Percentiles rank a stretch among this genome's conserved stretches.
These are phyloP conservation scores for Phytopythium sindhum DNA, from an alignment of 352 stramenopile species.

Conservation along the genomic window DNA sequence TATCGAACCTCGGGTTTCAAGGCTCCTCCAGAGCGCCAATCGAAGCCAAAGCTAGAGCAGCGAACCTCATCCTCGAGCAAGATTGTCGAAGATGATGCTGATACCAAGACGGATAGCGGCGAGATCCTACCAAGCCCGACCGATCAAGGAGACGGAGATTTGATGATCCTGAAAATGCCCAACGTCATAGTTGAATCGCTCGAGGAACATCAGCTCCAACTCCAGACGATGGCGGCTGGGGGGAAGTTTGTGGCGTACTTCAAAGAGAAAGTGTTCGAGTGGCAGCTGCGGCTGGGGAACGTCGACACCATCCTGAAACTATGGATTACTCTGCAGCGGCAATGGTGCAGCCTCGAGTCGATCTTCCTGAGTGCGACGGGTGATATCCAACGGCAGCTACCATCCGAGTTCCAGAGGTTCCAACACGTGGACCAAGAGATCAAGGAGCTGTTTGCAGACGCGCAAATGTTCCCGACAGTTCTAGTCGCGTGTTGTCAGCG, in stretches of 20 bases:
- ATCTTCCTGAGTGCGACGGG: conserved; percentile 92
- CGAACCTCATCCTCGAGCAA: not conserved
- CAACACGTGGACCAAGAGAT: conserved; percentile 87
- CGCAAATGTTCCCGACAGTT: conserved; percentile 65
- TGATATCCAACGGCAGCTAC: conserved; percentile 92
- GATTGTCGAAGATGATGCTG: not conserved
- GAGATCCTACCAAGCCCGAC: not conserved
- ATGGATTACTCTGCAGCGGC: conserved; percentile 88
- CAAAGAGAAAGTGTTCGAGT: conserved; percentile 93
- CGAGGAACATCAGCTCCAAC: conserved; percentile 93
- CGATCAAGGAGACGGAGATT: conserved; percentile 62
- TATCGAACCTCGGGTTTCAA: conserved; percentile 75
- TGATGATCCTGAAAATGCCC: conserved; percentile 88
- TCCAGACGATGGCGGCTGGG: conserved; percentile 96
- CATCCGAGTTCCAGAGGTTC: conserved; percentile 89
- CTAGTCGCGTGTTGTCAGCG: conserved; percentile 67
- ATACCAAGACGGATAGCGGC: not conserved
- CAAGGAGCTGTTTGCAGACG: conserved; percentile 61
- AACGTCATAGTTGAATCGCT: conserved; percentile 93
- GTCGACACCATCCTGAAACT: conserved; percentile 93
- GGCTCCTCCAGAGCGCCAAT: not conserved
- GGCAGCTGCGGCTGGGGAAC: conserved; percentile 90
- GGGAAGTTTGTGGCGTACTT: conserved; percentile 96
- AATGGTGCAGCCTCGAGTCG: conserved; percentile 93
- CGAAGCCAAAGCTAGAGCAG: not conserved